Evolutionary conservation across 169 alveolate genomes (phyloP), one percentile per base, ranked within the genome.

Genomic region (Plasmodium inui): DNA sequence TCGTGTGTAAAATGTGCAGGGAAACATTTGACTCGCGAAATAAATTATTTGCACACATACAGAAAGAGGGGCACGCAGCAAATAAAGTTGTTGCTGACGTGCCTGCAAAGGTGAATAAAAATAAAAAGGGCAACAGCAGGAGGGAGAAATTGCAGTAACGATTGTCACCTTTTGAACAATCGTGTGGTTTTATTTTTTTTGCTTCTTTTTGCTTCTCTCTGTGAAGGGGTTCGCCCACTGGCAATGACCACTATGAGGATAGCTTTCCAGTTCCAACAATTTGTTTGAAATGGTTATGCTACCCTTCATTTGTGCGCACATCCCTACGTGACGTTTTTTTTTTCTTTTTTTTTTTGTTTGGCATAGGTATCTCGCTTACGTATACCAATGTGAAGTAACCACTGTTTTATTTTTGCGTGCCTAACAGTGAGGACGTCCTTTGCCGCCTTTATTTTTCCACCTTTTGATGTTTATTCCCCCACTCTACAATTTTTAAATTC

Each of bases 21-120:
- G 82, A 86, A 28, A 76, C 70, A n/a, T 86, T 86, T 86, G 73
- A 86, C 44, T 95, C 96, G 7, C 32, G 96, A 92, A 95, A 95
- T 83, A 95, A 95, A 74, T 53, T 95, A 57, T 95, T 95, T 92
- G 71, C 78, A 28, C 96, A 95, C 55, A 95, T 95, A 46, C 89
- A 95, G 44, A 86, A 78, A 7, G 86, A 92, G 39, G 93, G 95
- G 19, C 96, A 95, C 55, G 94, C 94, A 19, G 92, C 93, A n/a
- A 82, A 92, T 41, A 92, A 92, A 67, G n/a, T 46, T 32, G 39
- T 30, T 17, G 76, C 37, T 67, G 85, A 41, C 6, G 37, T 50
- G 9, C 26, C 37, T 34, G 39, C 55, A 53, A 85, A 57, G 81
- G 17, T 50, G 70, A 61, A 76, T 53, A 86, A 53, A 26, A 57